Base-by-base conservation (phyloP, 1,284 basidiomycete species). In the Trametes polyzona region DNA sequence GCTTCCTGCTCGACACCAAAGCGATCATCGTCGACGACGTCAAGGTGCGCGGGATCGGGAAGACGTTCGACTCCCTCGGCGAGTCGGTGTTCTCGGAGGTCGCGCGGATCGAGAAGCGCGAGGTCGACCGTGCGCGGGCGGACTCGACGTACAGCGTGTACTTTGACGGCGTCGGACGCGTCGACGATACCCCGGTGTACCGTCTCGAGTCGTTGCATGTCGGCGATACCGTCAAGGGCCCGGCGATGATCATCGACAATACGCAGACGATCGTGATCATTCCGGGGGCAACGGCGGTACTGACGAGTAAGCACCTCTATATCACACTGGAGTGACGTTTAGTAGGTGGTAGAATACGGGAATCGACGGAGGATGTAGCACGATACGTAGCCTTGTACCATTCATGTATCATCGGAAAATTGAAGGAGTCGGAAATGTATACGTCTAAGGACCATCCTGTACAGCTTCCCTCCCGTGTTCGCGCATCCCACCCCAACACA, bases 231-330 rank as follows among this genome's bases (percentile, higher is more conserved):
- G 78, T 98, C 29, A 69, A 78, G 29, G 94, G 95, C 0, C 94
- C 95, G 2, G 92, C 92, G 21, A 88, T 96, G 82, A 86, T 96
- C 59, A 91, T 97, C 63, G 95, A 97, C 72, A 79, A 93, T 66
- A 97, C 95, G 14, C 95, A 96, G 76, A 96, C 94, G 24, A 92
- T 96, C 59, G 86, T 95, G 33, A 71, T 96, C 2, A 83, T 92
- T 16, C 90, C 91, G 0, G 83, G 80, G 7, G 84, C 89, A 39
- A 83, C 73, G 67, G 88, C 84, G 4, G 75, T 88, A 3, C 67
- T 92, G 55, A 84, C 87, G 51, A 86, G 82, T 55, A 87, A 85
- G 61, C 89, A 92, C 70, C 71, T 93, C 68, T 88, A 86, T 65
- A 87, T 93, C 63, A 86, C 82, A 1, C 65, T 89, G 48, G 73